These are phyloP conservation scores for Skeletonema menzelii DNA, from an alignment of 108 stramenopile genomes.

Conservation along the genomic window DNA sequence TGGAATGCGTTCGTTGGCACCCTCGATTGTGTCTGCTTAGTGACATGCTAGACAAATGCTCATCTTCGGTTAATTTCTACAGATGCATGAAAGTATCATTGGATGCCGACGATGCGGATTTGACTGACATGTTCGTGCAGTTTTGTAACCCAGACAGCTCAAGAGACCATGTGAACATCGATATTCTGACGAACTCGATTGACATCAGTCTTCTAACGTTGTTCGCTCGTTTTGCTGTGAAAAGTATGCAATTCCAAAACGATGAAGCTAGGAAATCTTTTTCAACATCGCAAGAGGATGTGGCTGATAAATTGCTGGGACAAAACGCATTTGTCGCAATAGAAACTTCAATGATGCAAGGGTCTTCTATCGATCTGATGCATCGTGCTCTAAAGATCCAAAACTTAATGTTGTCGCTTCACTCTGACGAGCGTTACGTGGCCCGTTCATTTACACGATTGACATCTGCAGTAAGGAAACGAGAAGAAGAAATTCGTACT, in stretches of 20 bases:
- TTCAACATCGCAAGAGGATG: neutral
- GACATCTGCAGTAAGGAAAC: constrained; percentile 2
- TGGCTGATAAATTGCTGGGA: constrained; percentile 9
- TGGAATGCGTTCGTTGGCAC: constrained; percentile 12
- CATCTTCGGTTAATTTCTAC: constrained; percentile 16
- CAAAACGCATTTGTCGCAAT: constrained; percentile 1
- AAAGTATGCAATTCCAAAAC: neutral
- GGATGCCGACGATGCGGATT: neutral
- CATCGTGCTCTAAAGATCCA: constrained; percentile 42
- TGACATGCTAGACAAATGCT: constrained; percentile 28
- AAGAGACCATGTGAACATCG: neutral
- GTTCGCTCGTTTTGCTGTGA: constrained; percentile 9
- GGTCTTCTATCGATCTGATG: constrained; percentile 37
- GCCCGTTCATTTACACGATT: constrained; percentile 24
- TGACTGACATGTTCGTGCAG: constrained; percentile 5
- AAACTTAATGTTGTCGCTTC: constrained; percentile 6
- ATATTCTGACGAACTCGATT: constrained; percentile 22
- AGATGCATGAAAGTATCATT: neutral
- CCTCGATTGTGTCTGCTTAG: constrained; percentile 30
- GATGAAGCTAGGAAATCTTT: neutral
- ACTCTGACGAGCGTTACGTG: constrained; percentile 20
- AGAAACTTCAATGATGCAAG: constrained; percentile 36
- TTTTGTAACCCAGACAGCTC: neutral
- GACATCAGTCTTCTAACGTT: constrained; percentile 8
- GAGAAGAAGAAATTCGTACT: constrained; percentile 11